Evolutionary conservation across 345 rosid species (phyloP), one percentile per base, ranked within the genome.

Genomic region (Atalantia buxifolia): DNA sequence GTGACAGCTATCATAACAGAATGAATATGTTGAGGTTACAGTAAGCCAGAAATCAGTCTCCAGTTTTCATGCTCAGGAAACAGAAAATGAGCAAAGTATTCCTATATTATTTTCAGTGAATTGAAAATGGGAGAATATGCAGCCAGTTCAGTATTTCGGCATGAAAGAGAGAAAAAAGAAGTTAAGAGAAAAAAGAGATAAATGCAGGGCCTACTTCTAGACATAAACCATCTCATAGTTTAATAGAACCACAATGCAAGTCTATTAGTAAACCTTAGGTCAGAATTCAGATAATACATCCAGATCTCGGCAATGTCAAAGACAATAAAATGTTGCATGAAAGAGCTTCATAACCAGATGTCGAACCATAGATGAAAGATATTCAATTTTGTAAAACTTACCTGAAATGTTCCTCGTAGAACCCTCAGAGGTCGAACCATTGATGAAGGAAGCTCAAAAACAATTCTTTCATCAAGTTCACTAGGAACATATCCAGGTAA

Each of bases 371-470:
- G 56, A 16, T 53, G 7, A 53, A 53, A 19, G 57, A 53, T 16
- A 16, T 53, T 53, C 27, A 60, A 66, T 4, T 57, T 50, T 38
- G 65, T 63, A 66, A 40, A 80, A 84, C 90, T 81, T 90, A 93
- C 99, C 79, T 97, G 99, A 84, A 94, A 93, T 74, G 92, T 97
- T 90, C 99, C 99, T 69, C 79, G 90, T 74, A 90, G 83, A 83
- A 93, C 96, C 83, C 91, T 84, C 77, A 94, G 84, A 4, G 97
- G 98, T 66, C 97, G 91, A 83, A 97, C 97, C 98, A 97, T 97
- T 61, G 98, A 93, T 75, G 98, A 86, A 75, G 95, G 88, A 85
- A 94, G 89, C 86, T 94, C 99, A 83, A 92, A 88, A 88, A 93
- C 86, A 72, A 97, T 93, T 82, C 95, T 90, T 87, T 93, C 99